Evolutionary conservation across 2,329 filamentous ascomycete genomes (phyloP), one percentile per base, ranked within the genome.

Genomic region (Aspergillus sp.): DNA sequence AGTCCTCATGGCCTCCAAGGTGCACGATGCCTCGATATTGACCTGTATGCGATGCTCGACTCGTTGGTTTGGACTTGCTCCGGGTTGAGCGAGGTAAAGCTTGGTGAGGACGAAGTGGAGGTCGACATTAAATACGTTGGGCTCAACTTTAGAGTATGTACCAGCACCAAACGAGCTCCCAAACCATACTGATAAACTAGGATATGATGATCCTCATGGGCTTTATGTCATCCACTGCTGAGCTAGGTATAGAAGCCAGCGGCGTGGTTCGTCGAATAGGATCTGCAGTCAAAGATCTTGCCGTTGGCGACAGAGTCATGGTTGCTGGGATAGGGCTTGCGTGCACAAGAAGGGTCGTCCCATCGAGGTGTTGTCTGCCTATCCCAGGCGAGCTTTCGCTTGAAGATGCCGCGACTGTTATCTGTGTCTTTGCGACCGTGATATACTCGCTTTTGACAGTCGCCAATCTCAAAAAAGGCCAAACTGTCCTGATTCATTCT

Each of bases 171-270:
- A 11, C 7, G 11, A 29, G 6, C 9, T 2, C 25, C 3, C 9
- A 10, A 3, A 1, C 13, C 10, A 25, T 7, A 46, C 46, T 23
- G 3, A 3, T 34, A 5, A 1, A 1, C 14, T 23, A 62, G 58
- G 60, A 73, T 53, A 57, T 71, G 17, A 64, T 69, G 56, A 59
- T 67, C 5, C 57, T 65, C 2, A 64, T 70, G 60, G 72, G 72
- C 1, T 58, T 70, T 20, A 17, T 70, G 3, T 54, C 54, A 4
- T 53, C 55, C 13, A 45, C 47, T 3, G 55, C 58, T n/a, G 50
- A 58, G 10, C 43, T 71, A n/a, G 69, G 68, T 2, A 36, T 66
- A 2, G 70, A 73, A 51, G 68, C 57, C 14, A 53, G 48, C 46
- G 70, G 69, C 17, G 48, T 70, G 16, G 60, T 73, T 11, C 57